A percentile compares a stretch with the other conserved stretches of the same genome.
These are phyloP conservation scores for Neurospora sp. DNA, from an alignment of 2,329 filamentous ascomycete genomes.

Conservation along the genomic window DNA sequence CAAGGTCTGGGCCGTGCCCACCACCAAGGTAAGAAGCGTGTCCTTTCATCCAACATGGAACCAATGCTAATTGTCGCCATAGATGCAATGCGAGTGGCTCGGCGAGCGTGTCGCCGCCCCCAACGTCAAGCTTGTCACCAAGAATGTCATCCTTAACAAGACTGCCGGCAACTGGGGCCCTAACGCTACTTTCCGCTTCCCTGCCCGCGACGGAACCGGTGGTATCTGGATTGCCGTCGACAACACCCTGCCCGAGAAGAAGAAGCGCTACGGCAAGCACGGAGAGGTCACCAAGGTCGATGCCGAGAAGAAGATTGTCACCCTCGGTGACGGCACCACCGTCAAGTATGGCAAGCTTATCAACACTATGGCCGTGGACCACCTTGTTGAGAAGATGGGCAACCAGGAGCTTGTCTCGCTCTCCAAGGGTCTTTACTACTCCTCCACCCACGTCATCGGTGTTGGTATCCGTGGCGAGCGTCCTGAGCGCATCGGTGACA, in stretches of 20 bases:
- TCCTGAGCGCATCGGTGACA: conserved; percentile 94
- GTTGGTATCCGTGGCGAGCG: conserved; percentile 86
- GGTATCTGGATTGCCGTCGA: conserved; percentile 98
- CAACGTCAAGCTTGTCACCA: conserved; percentile 85
- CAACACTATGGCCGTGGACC: conserved; percentile 93
- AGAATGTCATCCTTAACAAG: conserved; percentile 94
- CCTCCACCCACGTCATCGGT: conserved; percentile 92
- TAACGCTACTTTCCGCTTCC: conserved; percentile 97
- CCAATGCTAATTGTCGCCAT: conserved; percentile 4
- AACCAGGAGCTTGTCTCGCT: conserved; percentile 74
- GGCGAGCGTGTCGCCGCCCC: conserved; percentile 97
- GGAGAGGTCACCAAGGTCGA: conserved; percentile 81
- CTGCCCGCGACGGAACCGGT: conserved; percentile 87
- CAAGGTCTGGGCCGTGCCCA: conserved; percentile 99
- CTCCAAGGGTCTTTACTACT: conserved; percentile 92
- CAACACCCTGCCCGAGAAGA: conserved; percentile 83
- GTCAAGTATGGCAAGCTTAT: conserved; percentile 88
- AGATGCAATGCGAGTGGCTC: conserved; percentile 99
- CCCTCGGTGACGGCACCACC: conserved; percentile 73
- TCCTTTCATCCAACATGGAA: neutral
- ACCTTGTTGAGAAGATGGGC: conserved; percentile 76
- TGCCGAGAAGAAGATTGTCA: conserved; percentile 73
- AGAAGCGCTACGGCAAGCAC: conserved; percentile 80
- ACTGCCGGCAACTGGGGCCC: conserved; percentile 96
- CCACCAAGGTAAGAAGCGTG: conserved; percentile 63